Evolutionary conservation across 345 rosid genomes (phyloP).

Genomic region (Garcia nutans): DNA sequence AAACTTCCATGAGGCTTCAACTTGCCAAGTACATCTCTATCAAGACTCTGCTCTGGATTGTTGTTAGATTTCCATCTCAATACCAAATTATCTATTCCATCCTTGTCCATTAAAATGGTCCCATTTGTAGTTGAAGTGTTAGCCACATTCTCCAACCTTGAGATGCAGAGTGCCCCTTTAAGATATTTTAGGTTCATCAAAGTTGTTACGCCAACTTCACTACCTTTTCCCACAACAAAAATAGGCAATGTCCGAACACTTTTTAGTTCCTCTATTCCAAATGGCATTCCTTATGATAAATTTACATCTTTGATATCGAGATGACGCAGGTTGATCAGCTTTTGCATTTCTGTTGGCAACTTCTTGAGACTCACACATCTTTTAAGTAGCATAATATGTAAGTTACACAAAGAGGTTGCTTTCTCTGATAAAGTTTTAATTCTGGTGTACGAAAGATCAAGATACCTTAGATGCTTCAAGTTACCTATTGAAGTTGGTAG

Average conservation of each 20-base stretch:
- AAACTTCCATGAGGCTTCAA: background rate
- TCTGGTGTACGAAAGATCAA: background rate
- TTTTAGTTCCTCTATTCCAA: constrained; percentile 28
- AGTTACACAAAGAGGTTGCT: background rate
- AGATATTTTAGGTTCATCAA: constrained; percentile 30
- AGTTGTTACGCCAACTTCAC: constrained; percentile 30
- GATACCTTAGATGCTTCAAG: constrained; percentile 2
- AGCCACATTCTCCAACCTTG: constrained; percentile 16
- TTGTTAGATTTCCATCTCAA: constrained; percentile 4
- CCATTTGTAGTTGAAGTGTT: constrained; percentile 9
- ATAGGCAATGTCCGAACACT: constrained; percentile 30
- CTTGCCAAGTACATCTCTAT: background rate
- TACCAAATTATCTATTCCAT: background rate
- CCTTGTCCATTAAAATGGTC: constrained; percentile 7
- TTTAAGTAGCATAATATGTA: constrained; percentile 31
- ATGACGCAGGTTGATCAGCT: constrained; percentile 34
- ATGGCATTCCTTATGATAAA: constrained; percentile 32
- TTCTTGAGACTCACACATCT: constrained; percentile 20
- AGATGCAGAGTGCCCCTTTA: constrained; percentile 34
- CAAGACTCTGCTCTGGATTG: background rate
- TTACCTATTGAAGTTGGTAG: background rate
- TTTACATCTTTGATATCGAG: constrained; percentile 28
- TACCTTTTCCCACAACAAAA: constrained; percentile 26
- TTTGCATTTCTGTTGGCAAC: constrained; percentile 35
- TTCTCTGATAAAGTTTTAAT: constrained; percentile 11